phyloP scores from a whole-genome alignment of 2,329 filamentous ascomycete species.

The Akanthomyces muscarius region DNA sequence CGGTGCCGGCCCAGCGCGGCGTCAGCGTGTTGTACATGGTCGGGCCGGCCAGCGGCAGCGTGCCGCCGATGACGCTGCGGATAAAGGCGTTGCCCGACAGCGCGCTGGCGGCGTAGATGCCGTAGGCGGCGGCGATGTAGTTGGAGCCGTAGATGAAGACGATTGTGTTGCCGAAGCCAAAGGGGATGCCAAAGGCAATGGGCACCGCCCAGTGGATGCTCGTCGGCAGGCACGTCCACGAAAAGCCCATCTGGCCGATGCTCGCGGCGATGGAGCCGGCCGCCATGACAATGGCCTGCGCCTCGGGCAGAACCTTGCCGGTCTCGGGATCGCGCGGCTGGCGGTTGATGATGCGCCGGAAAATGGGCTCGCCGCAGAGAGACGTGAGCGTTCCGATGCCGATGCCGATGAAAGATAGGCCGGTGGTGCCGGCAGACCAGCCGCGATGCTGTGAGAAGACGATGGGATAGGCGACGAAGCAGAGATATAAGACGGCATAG shows the following conservation, averaged over 20 bases:
- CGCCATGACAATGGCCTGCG: conserved; percentile 70
- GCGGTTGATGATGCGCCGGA: conserved; percentile 68
- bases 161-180: conserved; percentile 66
- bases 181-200: conserved; percentile 69
- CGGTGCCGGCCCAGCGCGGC: conserved; percentile 68
- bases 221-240: conserved; percentile 72
- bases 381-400: conserved; percentile 56
- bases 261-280: conserved; percentile 69
- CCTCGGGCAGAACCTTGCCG: conserved; percentile 67
- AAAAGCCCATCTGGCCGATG: conserved; percentile 74
- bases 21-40: conserved; percentile 63
- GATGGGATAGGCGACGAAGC: conserved; percentile 82
- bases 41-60: conserved; percentile 65
- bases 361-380: conserved; percentile 60
- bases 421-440: conserved; percentile 67
- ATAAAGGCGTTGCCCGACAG: conserved; percentile 71
- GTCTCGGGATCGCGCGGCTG: conserved; percentile 69
- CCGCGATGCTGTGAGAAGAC: conserved; percentile 69
- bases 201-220: conserved; percentile 73
- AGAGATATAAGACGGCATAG: conserved; percentile 78
- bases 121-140: conserved; percentile 70
- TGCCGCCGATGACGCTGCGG: conserved; percentile 64
- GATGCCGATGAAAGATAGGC: conserved; percentile 69
- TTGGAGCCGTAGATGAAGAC: conserved; percentile 76
- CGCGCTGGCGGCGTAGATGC: conserved; percentile 71